Base-by-base conservation (phyloP, 2,329 filamentous ascomycete genomes). In the Penicillium sp. region DNA sequence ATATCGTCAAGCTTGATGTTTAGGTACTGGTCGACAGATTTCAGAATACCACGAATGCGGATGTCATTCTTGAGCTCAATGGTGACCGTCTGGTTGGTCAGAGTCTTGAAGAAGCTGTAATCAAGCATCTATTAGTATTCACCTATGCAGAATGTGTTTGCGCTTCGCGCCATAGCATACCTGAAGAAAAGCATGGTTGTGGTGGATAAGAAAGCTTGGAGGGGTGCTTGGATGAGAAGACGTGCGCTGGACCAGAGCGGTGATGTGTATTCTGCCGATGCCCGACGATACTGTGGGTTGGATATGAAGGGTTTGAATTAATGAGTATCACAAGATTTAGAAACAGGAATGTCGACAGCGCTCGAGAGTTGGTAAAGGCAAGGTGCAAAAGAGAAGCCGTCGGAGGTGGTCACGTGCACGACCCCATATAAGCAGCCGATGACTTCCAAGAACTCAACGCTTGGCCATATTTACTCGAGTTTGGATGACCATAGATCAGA, bases 1-100 rank as follows among this genome's bases (percentile, higher is more conserved):
- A 97, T 96, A 72, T 97, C 91, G 72, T 99, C 94, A 50, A 99
- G 86, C 82, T 97, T 97, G 80, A 99, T 97, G 80, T 99, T 99
- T 72, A 99, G 86, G 79, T 96, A 99, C 81, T 97, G 94, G 75
- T 99, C 94, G 66, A 99, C 93, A 72, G 90, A 96, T 82, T 97
- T 99, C 66, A 99, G 83, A 36, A 89, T 96, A 66, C 94, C 94
- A 69, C 91, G 90, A 75, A 99, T 96, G 74, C 93, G 92, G 68
- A 99, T 96, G 79, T 99, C 94, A 77, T 99, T 99, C 81, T 99
- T 99, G 76, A 99, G 90, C 82, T 99, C 94, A 74, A 99, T 92
- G 47, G 93, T 97, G 72, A 99, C 93, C 81, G 96, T 88, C 68
- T 94, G 89, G 81, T 97, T 94, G 75, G 97, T 96, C 71, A 97